Evolutionary conservation across 2,329 filamentous ascomycete genomes (phyloP).

Genomic region (Botryotinia convoluta): DNA sequence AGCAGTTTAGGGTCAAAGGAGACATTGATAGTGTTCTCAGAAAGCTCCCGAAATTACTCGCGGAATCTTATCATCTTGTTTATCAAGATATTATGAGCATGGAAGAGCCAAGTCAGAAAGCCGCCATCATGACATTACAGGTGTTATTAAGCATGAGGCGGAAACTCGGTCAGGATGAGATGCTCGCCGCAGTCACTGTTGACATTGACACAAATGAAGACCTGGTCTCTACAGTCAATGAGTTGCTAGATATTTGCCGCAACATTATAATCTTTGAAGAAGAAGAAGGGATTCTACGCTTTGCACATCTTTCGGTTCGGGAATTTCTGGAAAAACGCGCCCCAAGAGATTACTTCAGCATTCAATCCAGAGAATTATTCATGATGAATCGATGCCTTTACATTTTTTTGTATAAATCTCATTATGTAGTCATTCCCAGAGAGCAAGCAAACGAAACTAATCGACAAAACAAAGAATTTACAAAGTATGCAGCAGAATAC

Average conservation of each 20-base stretch:
- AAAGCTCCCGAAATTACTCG: neutral
- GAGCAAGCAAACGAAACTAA: accelerated
- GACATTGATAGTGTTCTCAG: neutral
- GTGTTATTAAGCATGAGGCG: neutral
- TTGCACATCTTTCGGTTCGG: neutral
- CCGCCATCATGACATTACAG: neutral
- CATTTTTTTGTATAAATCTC: neutral
- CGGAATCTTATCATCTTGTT: neutral
- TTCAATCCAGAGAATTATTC: neutral
- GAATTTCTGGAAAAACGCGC: neutral
- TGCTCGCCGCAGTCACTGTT: neutral
- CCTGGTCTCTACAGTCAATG: neutral
- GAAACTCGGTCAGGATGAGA: neutral
- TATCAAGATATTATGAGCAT: neutral
- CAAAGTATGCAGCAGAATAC: accelerated
- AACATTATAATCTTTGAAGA: neutral
- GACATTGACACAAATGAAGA: neutral
- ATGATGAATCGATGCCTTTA: neutral
- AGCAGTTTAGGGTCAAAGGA: neutral
- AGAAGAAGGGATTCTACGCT: neutral
- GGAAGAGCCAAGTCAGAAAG: neutral
- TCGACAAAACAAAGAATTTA: neutral
- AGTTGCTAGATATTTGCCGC: neutral
- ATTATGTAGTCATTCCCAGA: accelerated
- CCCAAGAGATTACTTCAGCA: neutral